Conservation (phyloP, 1,139 yeast genomes). For the Candida tropicalis region DNA sequence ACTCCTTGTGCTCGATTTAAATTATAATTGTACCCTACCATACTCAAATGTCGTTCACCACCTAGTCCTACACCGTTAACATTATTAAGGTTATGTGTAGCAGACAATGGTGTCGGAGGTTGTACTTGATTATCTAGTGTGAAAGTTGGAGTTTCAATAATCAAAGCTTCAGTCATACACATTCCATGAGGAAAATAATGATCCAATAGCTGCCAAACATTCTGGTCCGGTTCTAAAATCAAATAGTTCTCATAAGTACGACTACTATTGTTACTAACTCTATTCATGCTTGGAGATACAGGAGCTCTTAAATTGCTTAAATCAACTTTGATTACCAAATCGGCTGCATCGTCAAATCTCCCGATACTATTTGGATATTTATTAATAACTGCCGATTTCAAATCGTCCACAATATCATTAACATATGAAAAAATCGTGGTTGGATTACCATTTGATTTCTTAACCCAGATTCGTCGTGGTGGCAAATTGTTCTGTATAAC, state of each 20-base stretch:
- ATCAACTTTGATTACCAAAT: slow-evolving; percentile 49
- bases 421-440: slow-evolving; percentile 64
- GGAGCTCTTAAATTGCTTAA: slow-evolving; percentile 14
- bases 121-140: slow-evolving; percentile 3
- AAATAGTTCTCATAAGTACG: slow-evolving; percentile 18
- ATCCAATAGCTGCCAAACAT: slow-evolving; percentile 62
- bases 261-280: neutral
- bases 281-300: slow-evolving; percentile 8
- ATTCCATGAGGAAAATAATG: slow-evolving; percentile 67
- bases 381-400: slow-evolving; percentile 58
- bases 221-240: slow-evolving; percentile 65
- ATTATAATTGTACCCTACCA: neutral
- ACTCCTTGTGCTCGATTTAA: slow-evolving; percentile 5
- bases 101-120: slow-evolving; percentile 5
- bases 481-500: slow-evolving; percentile 17
- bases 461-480: slow-evolving; percentile 64
- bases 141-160: slow-evolving; percentile 43
- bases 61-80: neutral
- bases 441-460: slow-evolving; percentile 57
- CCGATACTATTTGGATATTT: slow-evolving; percentile 76
- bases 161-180: slow-evolving; percentile 66
- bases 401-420: slow-evolving; percentile 69
- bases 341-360: slow-evolving; percentile 68
- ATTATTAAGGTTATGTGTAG: neutral
- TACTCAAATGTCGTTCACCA: slow-evolving; percentile 3